Conservation (phyloP, 1,284 basidiomycete species). For the Ustilago trichophora region DNA sequence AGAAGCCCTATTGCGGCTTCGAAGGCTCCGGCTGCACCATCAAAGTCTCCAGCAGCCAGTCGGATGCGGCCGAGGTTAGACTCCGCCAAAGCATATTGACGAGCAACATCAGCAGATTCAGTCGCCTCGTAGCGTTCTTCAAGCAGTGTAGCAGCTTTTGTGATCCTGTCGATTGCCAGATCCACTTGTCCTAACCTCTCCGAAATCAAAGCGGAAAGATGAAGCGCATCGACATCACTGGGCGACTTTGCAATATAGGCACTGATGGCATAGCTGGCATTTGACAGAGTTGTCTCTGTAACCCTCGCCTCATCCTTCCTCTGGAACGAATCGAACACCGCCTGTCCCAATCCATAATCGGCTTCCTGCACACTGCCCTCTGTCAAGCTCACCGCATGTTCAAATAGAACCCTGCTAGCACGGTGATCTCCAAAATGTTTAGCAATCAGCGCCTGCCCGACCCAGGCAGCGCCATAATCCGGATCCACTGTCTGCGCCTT, state of each 20-base stretch:
- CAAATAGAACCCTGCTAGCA: constrained; percentile 78
- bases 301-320: constrained; percentile 64
- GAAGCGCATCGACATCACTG: constrained; percentile 78
- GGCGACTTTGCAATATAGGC: constrained; percentile 79
- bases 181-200: constrained; percentile 81
- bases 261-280: constrained; percentile 79
- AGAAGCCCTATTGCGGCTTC: constrained; percentile 80
- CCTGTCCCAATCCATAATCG: constrained; percentile 80
- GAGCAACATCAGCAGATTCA: constrained; percentile 80
- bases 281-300: constrained; percentile 25
- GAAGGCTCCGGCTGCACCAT: constrained; percentile 76
- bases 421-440: constrained; percentile 73
- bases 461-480: constrained; percentile 88
- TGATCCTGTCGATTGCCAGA: constrained; percentile 73
- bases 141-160: constrained; percentile 77
- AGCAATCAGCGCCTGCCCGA: constrained; percentile 88
- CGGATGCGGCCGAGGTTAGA: constrained; percentile 82
- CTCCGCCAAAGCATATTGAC: constrained; percentile 82
- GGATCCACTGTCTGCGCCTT: constrained; percentile 91
- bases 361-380: constrained; percentile 78
- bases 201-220: constrained; percentile 85
- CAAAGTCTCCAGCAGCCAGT: constrained; percentile 73
- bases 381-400: constrained; percentile 81
- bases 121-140: constrained; percentile 87
- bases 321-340: constrained; percentile 72